Percentiles rank a stretch among this genome's conserved stretches.
These are phyloP conservation scores for Stagonosporopsis cucurbitacearum DNA, from an alignment of 2,329 filamentous ascomycete genomes.

Conservation along the genomic window DNA sequence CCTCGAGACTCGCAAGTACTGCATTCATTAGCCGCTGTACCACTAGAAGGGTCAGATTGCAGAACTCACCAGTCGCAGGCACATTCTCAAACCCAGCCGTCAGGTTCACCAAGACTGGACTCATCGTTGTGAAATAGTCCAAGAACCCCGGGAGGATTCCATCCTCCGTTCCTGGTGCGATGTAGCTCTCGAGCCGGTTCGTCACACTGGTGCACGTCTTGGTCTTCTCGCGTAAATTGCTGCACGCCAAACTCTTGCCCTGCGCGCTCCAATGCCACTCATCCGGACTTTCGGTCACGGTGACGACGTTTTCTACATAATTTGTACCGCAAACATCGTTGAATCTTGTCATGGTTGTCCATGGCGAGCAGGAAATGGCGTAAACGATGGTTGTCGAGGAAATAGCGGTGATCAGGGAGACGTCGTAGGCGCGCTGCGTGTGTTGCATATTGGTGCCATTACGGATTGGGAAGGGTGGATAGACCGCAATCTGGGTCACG, in stretches of 20 bases:
- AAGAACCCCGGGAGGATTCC: constrained; percentile 7
- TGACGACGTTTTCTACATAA: constrained; percentile 10
- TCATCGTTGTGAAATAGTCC: constrained; percentile 17
- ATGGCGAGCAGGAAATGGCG: constrained; percentile 12
- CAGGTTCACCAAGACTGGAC: constrained; percentile 12
- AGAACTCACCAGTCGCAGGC: constrained; percentile 8
- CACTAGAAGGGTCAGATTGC: not conserved
- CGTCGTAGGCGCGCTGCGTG: constrained; percentile 17
- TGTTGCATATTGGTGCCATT: constrained; percentile 17
- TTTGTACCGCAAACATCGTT: constrained; percentile 13
- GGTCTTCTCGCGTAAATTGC: constrained; percentile 6
- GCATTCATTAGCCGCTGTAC: not conserved
- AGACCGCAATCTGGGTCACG: constrained; percentile 10
- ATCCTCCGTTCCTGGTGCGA: constrained; percentile 6
- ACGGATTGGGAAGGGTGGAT: constrained; percentile 20
- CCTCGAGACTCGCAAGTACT: constrained; percentile 10
- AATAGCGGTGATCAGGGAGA: constrained; percentile 17
- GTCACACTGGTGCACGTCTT: constrained; percentile 14
- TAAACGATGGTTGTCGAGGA: constrained; percentile 16
- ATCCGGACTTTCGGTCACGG: constrained; percentile 17
- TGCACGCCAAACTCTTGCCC: constrained; percentile 10
- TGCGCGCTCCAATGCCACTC: constrained; percentile 15
- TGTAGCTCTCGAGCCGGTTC: constrained; percentile 1
- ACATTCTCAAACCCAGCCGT: constrained; percentile 15
- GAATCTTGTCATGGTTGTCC: constrained; percentile 15